Evolutionary conservation across 2,329 filamentous ascomycete species (phyloP).

Genomic region (Sphaerulina musiva): DNA sequence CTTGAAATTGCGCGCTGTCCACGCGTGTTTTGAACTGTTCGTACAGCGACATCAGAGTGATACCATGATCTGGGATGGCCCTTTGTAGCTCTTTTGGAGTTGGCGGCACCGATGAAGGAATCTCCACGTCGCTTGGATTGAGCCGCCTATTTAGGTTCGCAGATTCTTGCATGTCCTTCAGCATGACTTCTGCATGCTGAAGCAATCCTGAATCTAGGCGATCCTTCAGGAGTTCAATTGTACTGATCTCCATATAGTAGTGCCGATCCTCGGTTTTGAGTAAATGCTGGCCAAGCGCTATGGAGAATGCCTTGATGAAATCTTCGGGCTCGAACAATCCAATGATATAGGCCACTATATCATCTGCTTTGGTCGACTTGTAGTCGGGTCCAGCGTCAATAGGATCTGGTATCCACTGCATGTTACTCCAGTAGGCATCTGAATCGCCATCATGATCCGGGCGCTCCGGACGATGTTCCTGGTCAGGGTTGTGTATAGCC

Average conservation of each 20-base stretch:
- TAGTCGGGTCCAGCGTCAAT: conserved; percentile 88
- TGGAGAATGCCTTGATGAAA: conserved; percentile 91
- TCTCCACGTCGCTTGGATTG: conserved; percentile 25
- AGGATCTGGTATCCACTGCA: conserved; percentile 88
- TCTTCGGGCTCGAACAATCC: conserved; percentile 83
- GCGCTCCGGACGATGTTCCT: conserved; percentile 20
- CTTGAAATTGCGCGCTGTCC: conserved; percentile 24
- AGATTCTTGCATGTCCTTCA: conserved; percentile 85
- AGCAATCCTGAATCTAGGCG: conserved; percentile 79
- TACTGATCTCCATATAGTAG: conserved; percentile 73
- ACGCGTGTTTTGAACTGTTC: conserved; percentile 26
- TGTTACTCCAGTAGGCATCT: conserved; percentile 66
- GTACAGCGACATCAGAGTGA: conserved; percentile 31
- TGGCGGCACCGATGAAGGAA: conserved; percentile 16
- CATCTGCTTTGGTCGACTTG: conserved; percentile 77
- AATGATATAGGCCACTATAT: conserved; percentile 86
- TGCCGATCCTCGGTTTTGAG: conserved; percentile 54
- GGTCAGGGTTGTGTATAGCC: conserved; percentile 58
- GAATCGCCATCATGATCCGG: conserved; percentile 29
- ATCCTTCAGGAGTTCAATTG: conserved; percentile 79
- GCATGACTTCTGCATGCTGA: conserved; percentile 95
- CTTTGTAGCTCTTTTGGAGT: conserved; percentile 31
- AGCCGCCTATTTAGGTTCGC: conserved; percentile 49
- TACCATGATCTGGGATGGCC: conserved; percentile 34
- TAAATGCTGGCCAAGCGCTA: conserved; percentile 77